These are phyloP conservation scores for Vitis hybrid DNA, from an alignment of 177 flowering plant genomes.

Conservation along the genomic window DNA sequence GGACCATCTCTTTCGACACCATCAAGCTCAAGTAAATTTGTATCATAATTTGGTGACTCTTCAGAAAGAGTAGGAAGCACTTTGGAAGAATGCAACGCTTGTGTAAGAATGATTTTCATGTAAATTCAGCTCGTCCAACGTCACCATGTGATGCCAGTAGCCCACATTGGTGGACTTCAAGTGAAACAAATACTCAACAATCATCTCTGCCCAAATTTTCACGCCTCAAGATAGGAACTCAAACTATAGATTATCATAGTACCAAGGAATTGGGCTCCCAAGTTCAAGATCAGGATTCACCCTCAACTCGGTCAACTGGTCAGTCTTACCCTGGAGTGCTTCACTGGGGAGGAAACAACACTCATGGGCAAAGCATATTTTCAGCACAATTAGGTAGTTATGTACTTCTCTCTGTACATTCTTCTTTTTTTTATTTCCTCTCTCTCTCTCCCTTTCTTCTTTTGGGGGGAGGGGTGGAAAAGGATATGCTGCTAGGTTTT, in stretches of 20 bases:
- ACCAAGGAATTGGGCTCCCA: slow-evolving; percentile 34
- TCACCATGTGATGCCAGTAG: slow-evolving; percentile 20
- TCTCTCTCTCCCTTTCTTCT: too few relatives aligned
- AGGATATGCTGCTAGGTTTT: too few relatives aligned
- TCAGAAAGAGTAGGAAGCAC: background rate
- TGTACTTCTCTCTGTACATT: slow-evolving; percentile 16
- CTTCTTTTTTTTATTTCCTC: background rate
- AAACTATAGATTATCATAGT: slow-evolving; percentile 24
- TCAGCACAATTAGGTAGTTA: slow-evolving; percentile 22
- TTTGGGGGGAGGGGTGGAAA: too few relatives aligned
- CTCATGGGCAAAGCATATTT: slow-evolving; percentile 8
- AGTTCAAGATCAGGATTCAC: slow-evolving; percentile 54
- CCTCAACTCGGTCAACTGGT: slow-evolving; percentile 69
- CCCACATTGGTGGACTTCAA: slow-evolving; percentile 35
- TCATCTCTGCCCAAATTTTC: slow-evolving; percentile 30
- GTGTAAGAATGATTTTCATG: slow-evolving; percentile 19
- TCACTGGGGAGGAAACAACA: slow-evolving; percentile 25
- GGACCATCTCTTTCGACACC: too few relatives aligned
- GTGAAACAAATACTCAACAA: slow-evolving; percentile 26
- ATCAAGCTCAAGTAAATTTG: too few relatives aligned
- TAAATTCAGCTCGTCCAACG: slow-evolving; percentile 21
- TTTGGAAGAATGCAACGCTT: slow-evolving; percentile 21
- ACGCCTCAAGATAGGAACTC: slow-evolving; percentile 43
- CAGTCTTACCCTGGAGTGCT: slow-evolving; percentile 48
- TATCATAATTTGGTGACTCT: background rate